Evolutionary conservation across 2,329 filamentous ascomycete genomes (phyloP).

Genomic region (Stagonosporopsis chrysanthemi): DNA sequence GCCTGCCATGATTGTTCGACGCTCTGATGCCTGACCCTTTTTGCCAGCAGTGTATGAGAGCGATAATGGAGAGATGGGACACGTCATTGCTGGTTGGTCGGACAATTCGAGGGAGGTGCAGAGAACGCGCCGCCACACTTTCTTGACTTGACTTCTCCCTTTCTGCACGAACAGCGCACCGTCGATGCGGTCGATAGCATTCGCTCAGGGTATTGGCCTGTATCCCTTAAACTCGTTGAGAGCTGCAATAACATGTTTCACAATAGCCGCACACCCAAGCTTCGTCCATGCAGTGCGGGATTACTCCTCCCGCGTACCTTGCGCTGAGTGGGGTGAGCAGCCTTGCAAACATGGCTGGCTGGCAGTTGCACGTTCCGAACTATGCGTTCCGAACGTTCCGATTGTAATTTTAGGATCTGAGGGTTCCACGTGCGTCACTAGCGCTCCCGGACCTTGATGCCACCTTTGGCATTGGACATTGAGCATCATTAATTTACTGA

Average conservation of each 20-base stretch:
- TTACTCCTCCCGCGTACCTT: not conserved
- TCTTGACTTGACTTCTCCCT: not conserved
- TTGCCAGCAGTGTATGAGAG: not conserved
- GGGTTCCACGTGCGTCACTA: slow-evolving; percentile 34
- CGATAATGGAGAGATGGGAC: slow-evolving; percentile 2
- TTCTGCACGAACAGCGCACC: not conserved
- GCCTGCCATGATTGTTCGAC: not conserved
- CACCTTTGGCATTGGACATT: slow-evolving; percentile 36
- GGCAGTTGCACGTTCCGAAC: slow-evolving; percentile 8
- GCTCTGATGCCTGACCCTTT: not conserved
- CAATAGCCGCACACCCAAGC: not conserved
- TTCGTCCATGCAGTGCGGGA: not conserved
- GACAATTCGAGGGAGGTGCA: slow-evolving; percentile 6
- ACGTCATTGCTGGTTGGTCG: slow-evolving; percentile 16
- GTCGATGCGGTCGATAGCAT: slow-evolving; percentile 2
- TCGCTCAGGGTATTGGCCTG: not conserved
- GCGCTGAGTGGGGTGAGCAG: slow-evolving; percentile 15
- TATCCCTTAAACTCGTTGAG: not conserved
- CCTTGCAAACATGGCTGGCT: slow-evolving; percentile 15
- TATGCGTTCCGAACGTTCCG: slow-evolving; percentile 13
- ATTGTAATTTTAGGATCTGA: slow-evolving; percentile 21
- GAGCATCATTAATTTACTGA: slow-evolving; percentile 2
- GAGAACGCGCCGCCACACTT: slow-evolving; percentile 5
- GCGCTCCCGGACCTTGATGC: slow-evolving; percentile 38
- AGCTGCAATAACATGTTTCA: not conserved